Base-by-base conservation (phyloP, 306 rosid species). In the Acacia melanoxylon region DNA sequence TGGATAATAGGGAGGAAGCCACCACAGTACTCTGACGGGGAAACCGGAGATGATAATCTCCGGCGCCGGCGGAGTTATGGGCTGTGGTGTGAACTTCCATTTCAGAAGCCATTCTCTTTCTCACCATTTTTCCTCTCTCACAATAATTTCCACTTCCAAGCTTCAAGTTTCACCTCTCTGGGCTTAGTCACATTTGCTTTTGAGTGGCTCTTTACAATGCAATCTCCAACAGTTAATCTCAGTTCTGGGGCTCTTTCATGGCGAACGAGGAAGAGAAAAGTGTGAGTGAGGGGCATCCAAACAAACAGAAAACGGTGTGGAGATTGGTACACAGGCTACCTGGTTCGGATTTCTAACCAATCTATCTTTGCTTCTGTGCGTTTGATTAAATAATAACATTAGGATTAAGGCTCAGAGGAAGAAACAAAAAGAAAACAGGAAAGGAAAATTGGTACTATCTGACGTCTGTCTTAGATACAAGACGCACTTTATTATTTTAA, bases 81-180 rank as follows among this genome's bases (percentile, higher is more conserved):
- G 87, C 33, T 49, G 35, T 51, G 74, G 80, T 68, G 61, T 91
- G 95, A 42, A 83, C 83, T 69, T 92, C 99, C 88, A 93, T 89
- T 81, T 95, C 99, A 0, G 96, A 93, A 2, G 99, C 99, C 93
- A 92, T 84, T 83, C 99, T 91, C 78, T 95, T 95, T 80, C 98
- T 85, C 71, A 90, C 85, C 86, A 93, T 86, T 58, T 93, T 92
- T 0, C 3, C 7, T 1, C 8, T 17, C 58, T 1, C n/a, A 51
- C 58, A 37, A 37, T 37, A 37, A 37, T 37, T 37, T n/a, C 25
- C 58, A 51, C 58, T 51, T 56, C 24, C 25, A 12, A 46, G 19
- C 15, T 48, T 17, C 3, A 8, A 56, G 62, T 56, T 56, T 56
- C 4, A 0, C 24, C 1, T 20, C 10, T 17, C 62, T 56, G 25